Evolutionary conservation across 192 early-diverging fungal species (phyloP), one percentile per base, ranked within the genome.

Genomic region (Coemansia sp.): DNA sequence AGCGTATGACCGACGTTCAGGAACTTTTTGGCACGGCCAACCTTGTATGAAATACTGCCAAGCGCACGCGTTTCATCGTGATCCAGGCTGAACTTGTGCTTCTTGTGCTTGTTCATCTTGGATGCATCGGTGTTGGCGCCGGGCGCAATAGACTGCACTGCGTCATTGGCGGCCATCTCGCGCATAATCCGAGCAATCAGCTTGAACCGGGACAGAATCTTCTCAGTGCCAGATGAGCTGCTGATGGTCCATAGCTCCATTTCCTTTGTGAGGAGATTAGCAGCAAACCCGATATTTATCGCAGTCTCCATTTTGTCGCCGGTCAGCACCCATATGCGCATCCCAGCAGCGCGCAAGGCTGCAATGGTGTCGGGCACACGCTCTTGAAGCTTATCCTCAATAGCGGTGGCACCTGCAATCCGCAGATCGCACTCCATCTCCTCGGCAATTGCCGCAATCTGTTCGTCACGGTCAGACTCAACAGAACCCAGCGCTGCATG

Each of bases 251-350:
- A 87, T 44, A 93, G 78, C 54, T 88, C 86, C 87, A 91, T 90
- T 25, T 87, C 85, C 53, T 85, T 86, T 44, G 87, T 86, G 32
- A 93, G 67, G 62, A 93, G 66, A n/a, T 89, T 86, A 11, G 87
- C 87, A 8, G 91, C 89, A 85, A 97, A 98, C 5, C 95, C 95
- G 78, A 99, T 98, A 74, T 98, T 98, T 80, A 99, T 98, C 14
- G 97, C 97, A 0, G 97, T 99, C 79, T 99, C 97, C 83, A 97
- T 76, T 72, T 98, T 98, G 81, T 99, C 97, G 41, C 97, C 97
- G 0, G 97, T 99, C 58, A 99, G 78, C 2, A 99, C 96, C 97
- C 97, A 99, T 54, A 99, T 89, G 74, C 95, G 94, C 73, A 98
- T 94, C 4, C 95, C 94, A 0, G 95, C 94, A 40, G 88, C 83